phyloP scores from a whole-genome alignment of 768 basidiomycete genomes.

The Boletus vinaceobasis region DNA sequence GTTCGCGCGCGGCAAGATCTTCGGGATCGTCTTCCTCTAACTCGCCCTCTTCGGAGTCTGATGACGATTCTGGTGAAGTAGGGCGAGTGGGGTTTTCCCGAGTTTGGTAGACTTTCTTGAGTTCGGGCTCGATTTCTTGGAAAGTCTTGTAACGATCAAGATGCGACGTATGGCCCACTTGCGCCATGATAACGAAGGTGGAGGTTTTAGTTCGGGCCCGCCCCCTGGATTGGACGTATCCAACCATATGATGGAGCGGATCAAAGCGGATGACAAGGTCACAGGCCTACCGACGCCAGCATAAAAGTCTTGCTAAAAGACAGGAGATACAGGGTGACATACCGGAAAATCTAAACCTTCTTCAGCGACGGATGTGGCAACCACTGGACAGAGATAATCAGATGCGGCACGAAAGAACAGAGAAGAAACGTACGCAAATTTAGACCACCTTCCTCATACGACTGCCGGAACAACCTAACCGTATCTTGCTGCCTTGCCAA shows the following conservation, averaged over 20 bases:
- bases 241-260: conserved; percentile 74
- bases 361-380: conserved; percentile 87
- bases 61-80: conserved; percentile 21
- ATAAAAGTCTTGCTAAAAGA: not conserved
- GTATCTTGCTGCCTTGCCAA: conserved; percentile 54
- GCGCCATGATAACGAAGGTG: conserved; percentile 79
- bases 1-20: conserved; percentile 66
- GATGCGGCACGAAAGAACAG: not conserved
- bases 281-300: conserved; percentile 57
- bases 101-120: conserved; percentile 59
- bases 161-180: conserved; percentile 53
- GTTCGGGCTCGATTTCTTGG: conserved; percentile 57
- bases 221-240: conserved; percentile 87
- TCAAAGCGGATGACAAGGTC: conserved; percentile 88
- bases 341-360: conserved; percentile 91
- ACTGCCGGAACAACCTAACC: conserved; percentile 60
- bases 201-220: conserved; percentile 75
- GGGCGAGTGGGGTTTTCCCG: conserved; percentile 37
- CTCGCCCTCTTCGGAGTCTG: conserved; percentile 33
- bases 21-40: conserved; percentile 46
- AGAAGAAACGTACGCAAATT: conserved; percentile 57
- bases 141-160: conserved; percentile 58
- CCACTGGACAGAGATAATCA: conserved; percentile 39
- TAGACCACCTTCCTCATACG: conserved; percentile 60
- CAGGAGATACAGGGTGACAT: conserved; percentile 19